Conservation (phyloP, 257 asterid species). For the Solanum commersonii region DNA sequence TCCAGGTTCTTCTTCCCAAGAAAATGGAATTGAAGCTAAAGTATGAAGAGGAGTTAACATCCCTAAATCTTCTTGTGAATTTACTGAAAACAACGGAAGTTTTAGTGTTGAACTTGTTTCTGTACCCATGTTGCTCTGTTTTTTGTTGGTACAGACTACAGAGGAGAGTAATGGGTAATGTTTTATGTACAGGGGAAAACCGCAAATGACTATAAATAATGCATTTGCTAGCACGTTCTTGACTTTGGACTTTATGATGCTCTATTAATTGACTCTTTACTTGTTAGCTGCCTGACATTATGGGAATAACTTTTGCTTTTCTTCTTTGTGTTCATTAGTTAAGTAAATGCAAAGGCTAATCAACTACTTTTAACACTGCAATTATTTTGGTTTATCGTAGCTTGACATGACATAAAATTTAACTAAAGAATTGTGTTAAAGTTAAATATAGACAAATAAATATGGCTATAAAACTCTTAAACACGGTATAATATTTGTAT, state of each 20-base stretch:
- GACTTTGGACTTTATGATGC: not conserved
- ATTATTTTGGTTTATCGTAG: not conserved
- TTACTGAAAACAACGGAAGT: not conserved
- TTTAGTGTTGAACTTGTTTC: not conserved
- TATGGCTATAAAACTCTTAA: not conserved
- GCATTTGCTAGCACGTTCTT: not conserved
- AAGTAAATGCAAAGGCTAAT: not conserved
- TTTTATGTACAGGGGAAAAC: not conserved
- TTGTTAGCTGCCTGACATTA: not conserved
- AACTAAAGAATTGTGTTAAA: too few species aligned
- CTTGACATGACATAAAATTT: not conserved
- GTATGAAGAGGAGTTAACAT: slow-evolving; percentile 1
- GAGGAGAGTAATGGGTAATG: not conserved
- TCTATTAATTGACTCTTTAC: not conserved
- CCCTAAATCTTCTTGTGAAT: not conserved
- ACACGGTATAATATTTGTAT: not conserved
- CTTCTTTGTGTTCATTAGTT: not conserved
- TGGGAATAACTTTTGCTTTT: not conserved
- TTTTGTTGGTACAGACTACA: not conserved
- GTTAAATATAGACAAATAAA: too few species aligned
- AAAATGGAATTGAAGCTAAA: slow-evolving; percentile 38
- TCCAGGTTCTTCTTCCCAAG: slow-evolving; percentile 61
- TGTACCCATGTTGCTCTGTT: not conserved
- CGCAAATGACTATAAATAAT: not conserved
- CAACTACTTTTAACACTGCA: not conserved